phyloP scores from a whole-genome alignment of 495 filamentous ascomycete genomes.

The Tuber borchii region DNA sequence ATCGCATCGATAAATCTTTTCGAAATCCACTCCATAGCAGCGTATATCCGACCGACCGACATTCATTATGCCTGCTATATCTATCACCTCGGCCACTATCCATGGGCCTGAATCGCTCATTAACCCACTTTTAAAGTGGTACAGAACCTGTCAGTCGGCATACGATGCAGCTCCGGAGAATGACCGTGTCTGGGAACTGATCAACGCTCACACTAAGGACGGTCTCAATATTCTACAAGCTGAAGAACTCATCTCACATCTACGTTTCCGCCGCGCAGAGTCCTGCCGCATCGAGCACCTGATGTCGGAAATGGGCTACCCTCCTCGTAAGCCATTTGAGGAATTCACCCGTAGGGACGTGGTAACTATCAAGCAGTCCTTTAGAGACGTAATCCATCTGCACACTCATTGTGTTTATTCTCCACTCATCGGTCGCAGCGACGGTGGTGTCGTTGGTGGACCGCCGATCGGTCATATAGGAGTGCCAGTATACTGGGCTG shows the following conservation, averaged over 20 bases:
- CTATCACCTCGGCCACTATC: background rate
- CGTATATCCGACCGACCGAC: background rate
- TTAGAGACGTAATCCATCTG: background rate
- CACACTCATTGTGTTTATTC: background rate
- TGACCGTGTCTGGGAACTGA: background rate
- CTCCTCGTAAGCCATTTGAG: conserved; percentile 1
- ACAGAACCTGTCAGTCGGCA: background rate
- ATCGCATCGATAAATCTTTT: background rate
- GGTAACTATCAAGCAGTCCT: background rate
- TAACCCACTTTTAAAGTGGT: conserved; percentile 4
- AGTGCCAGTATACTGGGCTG: background rate
- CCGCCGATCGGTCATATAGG: background rate
- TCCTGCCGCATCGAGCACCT: background rate
- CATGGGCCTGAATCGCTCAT: background rate
- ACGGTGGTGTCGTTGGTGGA: background rate
- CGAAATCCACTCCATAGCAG: background rate
- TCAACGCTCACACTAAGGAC: background rate
- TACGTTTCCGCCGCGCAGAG: background rate
- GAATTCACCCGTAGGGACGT: conserved; percentile 1
- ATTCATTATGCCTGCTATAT: background rate
- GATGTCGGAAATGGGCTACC: background rate
- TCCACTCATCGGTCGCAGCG: background rate
- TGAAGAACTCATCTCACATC: background rate
- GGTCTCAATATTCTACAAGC: background rate
- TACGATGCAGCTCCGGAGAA: background rate